Base-by-base conservation (phyloP, 129 eudicot species). In the Artemisia annua region DNA sequence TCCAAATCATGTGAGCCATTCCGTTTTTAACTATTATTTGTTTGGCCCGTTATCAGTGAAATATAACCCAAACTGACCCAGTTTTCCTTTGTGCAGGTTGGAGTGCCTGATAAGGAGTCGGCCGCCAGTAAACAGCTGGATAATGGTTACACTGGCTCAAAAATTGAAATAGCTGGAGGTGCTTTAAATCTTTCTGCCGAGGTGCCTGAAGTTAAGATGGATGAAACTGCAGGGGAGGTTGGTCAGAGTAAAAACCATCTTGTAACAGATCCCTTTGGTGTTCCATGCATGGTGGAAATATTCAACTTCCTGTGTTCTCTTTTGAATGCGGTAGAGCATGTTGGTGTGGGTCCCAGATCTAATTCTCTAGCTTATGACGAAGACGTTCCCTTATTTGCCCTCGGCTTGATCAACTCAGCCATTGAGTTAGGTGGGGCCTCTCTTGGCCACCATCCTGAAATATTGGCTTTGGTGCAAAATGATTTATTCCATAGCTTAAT, bases 371-470 rank as follows among this genome's bases (percentile, higher is more conserved):
- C 91, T 39, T 87, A 83, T 54, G 91, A 90, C 66, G 97, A 90
- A 81, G 97, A 90, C 58, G 97, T 87, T 30, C 97, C 97, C 39
- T 79, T 90, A 30, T 90, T 90, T 78, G 89, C 97, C 15, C 74
- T 90, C 43, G 91, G 97, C 67, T 69, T 90, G 59, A 87, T 90
- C 79, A 90, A 90, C 69, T 83, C 89, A 8, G 94, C 97, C 26
- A 85, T 90, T n/a, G 97, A 90, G 79, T 75, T 90, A 74, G 88
- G 94, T 46, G 97, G 97, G 54, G 55, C 89, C 57, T 71, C 87
- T 75, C 70, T 90, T 57, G 72, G 81, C 39, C 75, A 76, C 43
- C 97, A 90, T 66, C 94, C 91, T 49, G 89, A 84, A 46, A 81
- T 90, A 35, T 57, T 90, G 19, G 78, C 84, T 50, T 74, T 90